Evolutionary conservation across 257 asterid species (phyloP).

Genomic region (Capsicum pubescens): DNA sequence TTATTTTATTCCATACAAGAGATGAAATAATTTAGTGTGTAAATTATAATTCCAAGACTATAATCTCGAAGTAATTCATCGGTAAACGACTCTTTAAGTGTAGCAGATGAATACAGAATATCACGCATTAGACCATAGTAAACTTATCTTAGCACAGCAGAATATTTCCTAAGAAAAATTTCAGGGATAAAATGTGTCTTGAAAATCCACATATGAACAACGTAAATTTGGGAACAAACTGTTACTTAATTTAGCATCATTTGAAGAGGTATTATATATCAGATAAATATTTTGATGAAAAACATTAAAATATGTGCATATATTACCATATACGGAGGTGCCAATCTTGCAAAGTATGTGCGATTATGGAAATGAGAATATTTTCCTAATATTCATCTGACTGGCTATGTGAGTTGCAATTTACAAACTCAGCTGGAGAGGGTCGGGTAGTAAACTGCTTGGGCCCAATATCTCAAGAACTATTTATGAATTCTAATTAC

Average conservation of each 20-base stretch:
- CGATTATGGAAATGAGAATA: neutral
- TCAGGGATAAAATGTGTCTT: no score
- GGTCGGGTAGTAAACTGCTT: constrained; percentile 10
- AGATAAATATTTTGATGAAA: neutral
- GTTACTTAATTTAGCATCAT: neutral
- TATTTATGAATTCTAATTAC: neutral
- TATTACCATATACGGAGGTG: neutral
- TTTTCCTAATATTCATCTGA: no score
- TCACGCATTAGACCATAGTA: no score
- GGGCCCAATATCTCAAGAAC: neutral
- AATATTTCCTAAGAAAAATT: no score
- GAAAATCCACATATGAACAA: neutral
- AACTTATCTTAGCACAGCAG: no score
- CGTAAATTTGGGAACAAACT: no score
- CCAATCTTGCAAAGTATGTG: neutral
- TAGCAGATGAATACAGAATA: no score
- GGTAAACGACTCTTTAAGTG: no score
- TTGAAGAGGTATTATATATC: neutral
- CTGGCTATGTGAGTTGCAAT: constrained; percentile 16
- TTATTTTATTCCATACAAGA: no score
- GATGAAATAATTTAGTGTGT: no score
- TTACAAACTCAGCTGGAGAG: neutral
- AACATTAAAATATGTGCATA: neutral
- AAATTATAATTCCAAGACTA: no score
- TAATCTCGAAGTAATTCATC: no score